Percentiles rank a stretch among this genome's conserved stretches.
phyloP scores from a whole-genome alignment of 1,139 yeast genomes.

The Hyphopichia fennica region DNA sequence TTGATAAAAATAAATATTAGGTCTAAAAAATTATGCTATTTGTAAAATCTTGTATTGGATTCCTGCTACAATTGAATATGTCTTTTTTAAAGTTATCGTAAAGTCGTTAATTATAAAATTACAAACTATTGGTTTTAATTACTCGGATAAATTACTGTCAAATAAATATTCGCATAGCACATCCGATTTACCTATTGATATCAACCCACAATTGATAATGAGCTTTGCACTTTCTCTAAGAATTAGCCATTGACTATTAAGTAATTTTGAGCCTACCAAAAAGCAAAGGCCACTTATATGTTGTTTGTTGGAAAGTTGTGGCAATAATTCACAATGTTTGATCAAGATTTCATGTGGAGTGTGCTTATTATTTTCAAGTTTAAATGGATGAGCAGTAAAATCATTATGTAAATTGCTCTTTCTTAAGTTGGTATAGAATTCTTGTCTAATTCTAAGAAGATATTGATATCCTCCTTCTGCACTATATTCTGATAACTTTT shows the following conservation, averaged over 20 bases:
- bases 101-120: too few relatives aligned
- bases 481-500: slow-evolving; percentile 9
- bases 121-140: neutral
- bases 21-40: too few relatives aligned
- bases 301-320: slow-evolving; percentile 40
- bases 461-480: slow-evolving; percentile 43
- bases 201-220: slow-evolving; percentile 54
- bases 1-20: too few relatives aligned
- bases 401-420: slow-evolving; percentile 19
- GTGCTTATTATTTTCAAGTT: slow-evolving; percentile 22
- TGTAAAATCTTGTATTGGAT: too few relatives aligned
- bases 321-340: slow-evolving; percentile 44
- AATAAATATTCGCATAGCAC: slow-evolving; percentile 56
- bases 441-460: slow-evolving; percentile 32
- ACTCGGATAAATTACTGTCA: slow-evolving; percentile 12
- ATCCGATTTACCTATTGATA: slow-evolving; percentile 54
- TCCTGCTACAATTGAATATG: too few relatives aligned
- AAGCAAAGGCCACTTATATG: slow-evolving; percentile 57
- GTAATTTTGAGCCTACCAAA: slow-evolving; percentile 45
- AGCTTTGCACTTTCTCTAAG: slow-evolving; percentile 60
- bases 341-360: slow-evolving; percentile 35
- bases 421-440: slow-evolving; percentile 20
- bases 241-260: slow-evolving; percentile 58
- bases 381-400: slow-evolving; percentile 29
- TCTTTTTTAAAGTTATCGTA: too few relatives aligned